Evolutionary conservation across 306 rosid species (phyloP), one percentile per base, ranked within the genome.

Genomic region (Hylodesmum podocarpum): DNA sequence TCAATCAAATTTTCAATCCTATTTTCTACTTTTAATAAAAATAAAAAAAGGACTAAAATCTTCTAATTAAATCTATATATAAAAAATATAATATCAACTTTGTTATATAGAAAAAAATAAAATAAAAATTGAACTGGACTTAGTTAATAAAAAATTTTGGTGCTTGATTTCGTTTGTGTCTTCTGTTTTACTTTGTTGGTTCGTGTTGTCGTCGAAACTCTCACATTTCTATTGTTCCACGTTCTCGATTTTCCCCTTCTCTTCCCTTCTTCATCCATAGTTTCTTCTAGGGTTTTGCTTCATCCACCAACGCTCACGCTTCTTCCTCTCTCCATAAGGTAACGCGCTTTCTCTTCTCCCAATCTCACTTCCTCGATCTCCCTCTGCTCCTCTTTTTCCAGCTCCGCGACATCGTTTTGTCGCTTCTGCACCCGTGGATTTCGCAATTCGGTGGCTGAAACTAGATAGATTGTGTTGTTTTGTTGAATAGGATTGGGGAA

Each of bases 281-380:
- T n/a, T n/a, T n/a, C n/a, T 51, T 0, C 70, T 78, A 81, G 88
- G 86, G 86, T 85, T 85, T 75, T 6, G 11, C 19, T 50, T 75
- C 65, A 3, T 63, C 39, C 13, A 51, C 0, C 54, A 36, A 46
- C 51, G 18, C 21, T 1, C 43, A 4, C 61, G 65, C 46, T 74
- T 57, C 49, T 22, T 49, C 62, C 9, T 64, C 59, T 67, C 70
- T 49, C 10, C 22, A 29, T 36, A n/a, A n/a, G 75, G 81, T 81
- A 64, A 76, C 28, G 15, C 59, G 4, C 25, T 2, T 27, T 75
- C 40, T 37, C 73, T 66, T 54, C 53, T 8, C 15, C 36, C 27
- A 39, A 13, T 37, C 27, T 37, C 6, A 18, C 55, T 25, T 34
- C 24, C 51, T 8, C 15, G 66, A 74, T 75, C n/a, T 81, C 13